Evolutionary conservation across 257 asterid species (phyloP).

Genomic region (Solanum chmielewskii): DNA sequence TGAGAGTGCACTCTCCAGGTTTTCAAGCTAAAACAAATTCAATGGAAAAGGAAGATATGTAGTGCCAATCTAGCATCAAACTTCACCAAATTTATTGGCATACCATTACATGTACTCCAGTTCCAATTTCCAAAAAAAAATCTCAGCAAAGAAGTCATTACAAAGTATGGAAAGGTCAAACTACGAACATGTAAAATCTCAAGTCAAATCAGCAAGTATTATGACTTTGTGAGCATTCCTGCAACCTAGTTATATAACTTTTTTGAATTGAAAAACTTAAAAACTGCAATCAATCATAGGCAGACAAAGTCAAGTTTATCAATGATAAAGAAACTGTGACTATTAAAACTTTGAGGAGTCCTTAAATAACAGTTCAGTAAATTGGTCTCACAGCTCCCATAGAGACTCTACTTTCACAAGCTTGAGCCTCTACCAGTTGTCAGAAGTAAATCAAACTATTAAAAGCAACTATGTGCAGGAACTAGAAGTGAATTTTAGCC

Average conservation of each 20-base stretch:
- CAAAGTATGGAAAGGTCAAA: background rate
- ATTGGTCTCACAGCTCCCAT: background rate
- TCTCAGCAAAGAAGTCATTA: background rate
- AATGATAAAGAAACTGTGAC: background rate
- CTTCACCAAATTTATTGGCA: background rate
- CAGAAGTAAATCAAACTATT: background rate
- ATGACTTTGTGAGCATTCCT: background rate
- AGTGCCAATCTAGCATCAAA: background rate
- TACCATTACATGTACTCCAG: background rate
- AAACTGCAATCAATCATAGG: background rate
- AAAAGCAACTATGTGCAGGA: background rate
- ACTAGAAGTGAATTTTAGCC: background rate
- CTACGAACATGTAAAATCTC: background rate
- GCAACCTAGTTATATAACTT: background rate
- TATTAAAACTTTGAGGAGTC: background rate
- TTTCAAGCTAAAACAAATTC: background rate
- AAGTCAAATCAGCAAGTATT: background rate
- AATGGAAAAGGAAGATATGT: background rate
- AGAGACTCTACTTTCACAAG: background rate
- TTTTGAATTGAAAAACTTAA: background rate
- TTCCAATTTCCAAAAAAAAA: background rate
- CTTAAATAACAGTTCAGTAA: background rate
- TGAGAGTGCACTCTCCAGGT: background rate
- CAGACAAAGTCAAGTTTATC: background rate
- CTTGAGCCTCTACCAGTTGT: background rate